Conservation (phyloP, 73 alveolate genomes). For the Symbiodinium pilosum region DNA sequence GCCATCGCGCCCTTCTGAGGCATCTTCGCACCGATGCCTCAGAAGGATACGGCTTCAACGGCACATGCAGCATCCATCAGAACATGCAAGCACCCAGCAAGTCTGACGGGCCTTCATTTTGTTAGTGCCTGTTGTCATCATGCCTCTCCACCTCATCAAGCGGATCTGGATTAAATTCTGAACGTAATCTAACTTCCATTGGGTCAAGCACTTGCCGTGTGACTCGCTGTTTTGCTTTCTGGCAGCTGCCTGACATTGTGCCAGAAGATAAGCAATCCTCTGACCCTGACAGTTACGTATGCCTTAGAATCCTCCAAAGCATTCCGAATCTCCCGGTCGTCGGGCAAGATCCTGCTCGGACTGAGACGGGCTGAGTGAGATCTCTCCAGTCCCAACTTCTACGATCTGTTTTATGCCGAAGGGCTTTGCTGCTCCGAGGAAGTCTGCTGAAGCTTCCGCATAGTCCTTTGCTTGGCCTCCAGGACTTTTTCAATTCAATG, state of each 20-base stretch:
- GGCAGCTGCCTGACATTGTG: background rate
- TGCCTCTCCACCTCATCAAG: background rate
- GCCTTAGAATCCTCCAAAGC: slow-evolving; percentile 75
- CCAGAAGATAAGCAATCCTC: no score
- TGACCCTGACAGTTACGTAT: no score
- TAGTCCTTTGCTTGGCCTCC: slow-evolving; percentile 65
- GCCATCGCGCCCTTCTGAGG: background rate
- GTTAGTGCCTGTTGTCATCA: background rate
- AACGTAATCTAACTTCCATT: no score
- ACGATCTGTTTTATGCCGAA: no score
- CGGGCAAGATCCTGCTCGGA: slow-evolving; percentile 52
- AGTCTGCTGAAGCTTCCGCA: slow-evolving; percentile 38
- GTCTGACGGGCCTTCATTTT: background rate
- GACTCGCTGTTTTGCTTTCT: background rate
- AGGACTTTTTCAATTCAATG: no score
- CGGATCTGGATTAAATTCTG: no score
- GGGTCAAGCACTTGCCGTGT: background rate
- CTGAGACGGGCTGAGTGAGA: no score
- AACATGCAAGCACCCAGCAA: background rate
- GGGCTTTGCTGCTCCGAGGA: slow-evolving; percentile 67
- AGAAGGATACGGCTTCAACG: background rate
- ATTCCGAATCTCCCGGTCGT: slow-evolving; percentile 68
- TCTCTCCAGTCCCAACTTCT: no score
- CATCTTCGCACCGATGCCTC: background rate
- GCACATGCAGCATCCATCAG: no score